phyloP scores from a whole-genome alignment of 2,329 filamentous ascomycete species.

The Colletotrichum lupini region DNA sequence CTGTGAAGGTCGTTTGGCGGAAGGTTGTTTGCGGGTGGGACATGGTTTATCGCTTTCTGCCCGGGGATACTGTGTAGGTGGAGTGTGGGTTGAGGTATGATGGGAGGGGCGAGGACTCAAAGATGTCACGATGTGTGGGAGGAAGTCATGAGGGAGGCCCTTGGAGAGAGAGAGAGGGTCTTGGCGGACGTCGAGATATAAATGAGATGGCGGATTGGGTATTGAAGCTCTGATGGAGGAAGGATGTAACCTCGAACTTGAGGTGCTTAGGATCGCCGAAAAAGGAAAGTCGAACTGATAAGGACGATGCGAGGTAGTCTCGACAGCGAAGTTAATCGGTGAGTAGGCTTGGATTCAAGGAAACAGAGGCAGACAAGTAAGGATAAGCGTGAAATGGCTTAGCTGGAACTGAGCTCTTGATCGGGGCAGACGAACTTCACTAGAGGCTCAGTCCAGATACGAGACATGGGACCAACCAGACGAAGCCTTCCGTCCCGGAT shows the following conservation, averaged over 20 bases:
- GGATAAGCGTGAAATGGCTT: background rate
- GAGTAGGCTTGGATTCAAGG: background rate
- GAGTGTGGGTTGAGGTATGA: too few species aligned
- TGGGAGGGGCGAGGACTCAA: too few species aligned
- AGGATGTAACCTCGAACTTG: background rate
- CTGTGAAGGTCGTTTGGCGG: conserved; percentile 48
- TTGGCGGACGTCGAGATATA: background rate
- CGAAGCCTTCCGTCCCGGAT: background rate
- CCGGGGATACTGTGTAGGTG: too few species aligned
- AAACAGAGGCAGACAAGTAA: background rate
- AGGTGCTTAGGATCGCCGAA: background rate
- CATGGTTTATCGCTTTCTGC: conserved; percentile 41
- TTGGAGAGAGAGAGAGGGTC: background rate
- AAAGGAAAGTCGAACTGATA: conserved; percentile 9
- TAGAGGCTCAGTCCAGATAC: background rate
- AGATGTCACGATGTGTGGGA: background rate
- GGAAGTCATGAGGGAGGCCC: background rate
- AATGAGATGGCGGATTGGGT: background rate
- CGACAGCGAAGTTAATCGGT: background rate
- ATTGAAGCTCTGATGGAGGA: background rate
- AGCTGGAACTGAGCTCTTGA: background rate
- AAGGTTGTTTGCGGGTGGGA: conserved; percentile 50
- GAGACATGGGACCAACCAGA: conserved; percentile 1
- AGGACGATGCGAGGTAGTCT: background rate
- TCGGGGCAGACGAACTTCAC: background rate